These are phyloP conservation scores for Amylostereum areolatum DNA, from an alignment of 1,284 basidiomycete genomes.

Conservation along the genomic window DNA sequence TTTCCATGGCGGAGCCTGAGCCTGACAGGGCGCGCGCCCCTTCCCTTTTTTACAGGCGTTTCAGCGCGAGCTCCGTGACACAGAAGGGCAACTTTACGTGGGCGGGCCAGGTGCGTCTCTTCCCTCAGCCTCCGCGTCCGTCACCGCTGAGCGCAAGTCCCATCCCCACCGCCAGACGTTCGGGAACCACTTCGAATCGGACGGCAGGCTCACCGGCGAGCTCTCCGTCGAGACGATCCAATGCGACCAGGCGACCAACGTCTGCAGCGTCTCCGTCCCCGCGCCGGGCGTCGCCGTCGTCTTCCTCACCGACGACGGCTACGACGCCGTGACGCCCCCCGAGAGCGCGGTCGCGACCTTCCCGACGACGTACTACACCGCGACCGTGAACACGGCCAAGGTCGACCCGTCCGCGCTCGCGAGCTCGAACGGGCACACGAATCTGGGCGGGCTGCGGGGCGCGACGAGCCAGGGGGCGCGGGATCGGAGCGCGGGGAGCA, in stretches of 20 bases:
- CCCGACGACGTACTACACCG: constrained; percentile 28
- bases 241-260: constrained; percentile 35
- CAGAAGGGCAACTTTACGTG: constrained; percentile 45
- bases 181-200: constrained; percentile 31
- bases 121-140: not conserved
- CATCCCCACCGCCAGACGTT: constrained; percentile 25
- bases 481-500: not conserved
- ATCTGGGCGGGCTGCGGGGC: constrained; percentile 26
- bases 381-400: constrained; percentile 19
- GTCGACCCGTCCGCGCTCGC: constrained; percentile 29
- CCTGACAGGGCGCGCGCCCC: not conserved
- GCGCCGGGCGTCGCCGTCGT: constrained; percentile 52
- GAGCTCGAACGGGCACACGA: constrained; percentile 46
- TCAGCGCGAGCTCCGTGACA: constrained; percentile 30
- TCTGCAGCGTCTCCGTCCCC: constrained; percentile 41
- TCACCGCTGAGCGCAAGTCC: too few species aligned
- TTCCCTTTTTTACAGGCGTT: constrained; percentile 25
- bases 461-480: constrained; percentile 38
- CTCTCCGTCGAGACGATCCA: constrained; percentile 33
- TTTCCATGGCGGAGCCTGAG: not conserved
- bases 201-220: constrained; percentile 40
- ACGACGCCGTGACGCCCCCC: constrained; percentile 22
- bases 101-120: constrained; percentile 29
- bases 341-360: constrained; percentile 31
- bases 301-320: constrained; percentile 37